Evolutionary conservation across 495 filamentous ascomycete species (phyloP), one percentile per base, ranked within the genome.

Genomic region (Usnea hakonensis): DNA sequence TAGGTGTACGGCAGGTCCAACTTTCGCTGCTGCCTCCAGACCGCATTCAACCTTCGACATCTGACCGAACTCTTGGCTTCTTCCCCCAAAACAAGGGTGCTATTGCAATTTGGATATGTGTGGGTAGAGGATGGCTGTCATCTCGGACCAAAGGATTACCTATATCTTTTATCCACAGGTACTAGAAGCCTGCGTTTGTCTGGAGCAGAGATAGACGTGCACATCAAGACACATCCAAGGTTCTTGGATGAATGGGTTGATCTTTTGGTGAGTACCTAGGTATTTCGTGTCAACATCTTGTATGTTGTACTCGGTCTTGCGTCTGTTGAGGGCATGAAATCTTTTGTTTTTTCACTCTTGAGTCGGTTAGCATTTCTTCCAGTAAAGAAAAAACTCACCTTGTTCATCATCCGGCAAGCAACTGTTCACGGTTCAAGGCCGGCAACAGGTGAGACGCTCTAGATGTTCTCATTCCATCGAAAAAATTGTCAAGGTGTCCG

Each of bases 191-290:
- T 57, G 55, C 37, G 37, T 10, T 38, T 38, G 55, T 17, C 13
- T 3, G 37, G 37, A 16, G 37, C 43, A 16, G 55, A 57, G 13
- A 32, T 57, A 16, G 36, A 57, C 43, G 37, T 57, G 37, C 55
- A 57, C 32, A 52, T 52, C 48, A 52, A 9, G 48, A 57, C 55
- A 2, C 55, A 57, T 57, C 55, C 55, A 11, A 57, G 5, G 23
- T 57, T 41, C 6, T 36, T 57, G 14, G 55, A 57, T 16, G 55
- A 30, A 26, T 57, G 55, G 55, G 55, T 43, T 43, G 55, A 57
- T 19, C 2, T 28, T 43, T n/a, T 52, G 48, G 48, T 52, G 32
- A 52, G 48, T 5, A 32, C 48, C 26, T 11, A n/a, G n/a, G n/a
- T 19, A 0, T 52, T 32, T 7, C 3, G 4, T 32, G 16, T 52